These are phyloP conservation scores for Camellia lanceoleosa DNA, from an alignment of 148 eudicot species.

Conservation along the genomic window DNA sequence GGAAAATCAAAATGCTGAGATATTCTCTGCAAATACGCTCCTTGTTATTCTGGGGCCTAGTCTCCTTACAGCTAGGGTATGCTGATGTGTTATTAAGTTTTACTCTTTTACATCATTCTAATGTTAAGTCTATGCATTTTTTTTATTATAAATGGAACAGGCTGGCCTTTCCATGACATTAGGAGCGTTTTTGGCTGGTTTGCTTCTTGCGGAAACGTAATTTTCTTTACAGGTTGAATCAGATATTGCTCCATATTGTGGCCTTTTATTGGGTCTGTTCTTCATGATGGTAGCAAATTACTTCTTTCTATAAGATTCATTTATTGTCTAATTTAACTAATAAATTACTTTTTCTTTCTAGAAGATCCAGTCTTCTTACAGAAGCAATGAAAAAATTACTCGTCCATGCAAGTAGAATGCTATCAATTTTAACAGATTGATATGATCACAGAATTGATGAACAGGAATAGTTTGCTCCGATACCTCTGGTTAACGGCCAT, in stretches of 20 bases:
- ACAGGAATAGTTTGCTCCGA: too few species aligned
- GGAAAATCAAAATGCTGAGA: conserved; percentile 95
- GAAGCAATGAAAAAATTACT: too few species aligned
- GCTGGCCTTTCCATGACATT: conserved; percentile 99
- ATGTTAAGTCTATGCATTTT: conserved; percentile 1
- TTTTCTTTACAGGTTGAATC: conserved; percentile 98
- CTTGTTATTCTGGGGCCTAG: conserved; percentile 96
- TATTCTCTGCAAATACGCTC: conserved; percentile 95
- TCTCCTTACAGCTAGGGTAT: conserved; percentile 96
- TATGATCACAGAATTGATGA: too few species aligned
- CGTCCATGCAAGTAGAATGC: too few species aligned
- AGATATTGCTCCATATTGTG: conserved; percentile 99
- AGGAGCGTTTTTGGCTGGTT: conserved; percentile 98
- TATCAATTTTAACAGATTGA: too few species aligned
- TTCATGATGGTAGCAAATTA: conserved; percentile 82
- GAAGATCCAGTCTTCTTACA: too few species aligned
- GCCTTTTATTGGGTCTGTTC: conserved; percentile 95
- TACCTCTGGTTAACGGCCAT: too few species aligned
- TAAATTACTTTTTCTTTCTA: too few species aligned
- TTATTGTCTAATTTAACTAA: not conserved
- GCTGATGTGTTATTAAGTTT: conserved; percentile 15
- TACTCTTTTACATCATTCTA: conserved; percentile 2
- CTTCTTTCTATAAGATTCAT: not conserved
- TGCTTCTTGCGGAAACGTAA: conserved; percentile 98
- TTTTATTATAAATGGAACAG: conserved; percentile 36